Base-by-base conservation (phyloP, 306 rosid genomes). In the Castanospermum australe region DNA sequence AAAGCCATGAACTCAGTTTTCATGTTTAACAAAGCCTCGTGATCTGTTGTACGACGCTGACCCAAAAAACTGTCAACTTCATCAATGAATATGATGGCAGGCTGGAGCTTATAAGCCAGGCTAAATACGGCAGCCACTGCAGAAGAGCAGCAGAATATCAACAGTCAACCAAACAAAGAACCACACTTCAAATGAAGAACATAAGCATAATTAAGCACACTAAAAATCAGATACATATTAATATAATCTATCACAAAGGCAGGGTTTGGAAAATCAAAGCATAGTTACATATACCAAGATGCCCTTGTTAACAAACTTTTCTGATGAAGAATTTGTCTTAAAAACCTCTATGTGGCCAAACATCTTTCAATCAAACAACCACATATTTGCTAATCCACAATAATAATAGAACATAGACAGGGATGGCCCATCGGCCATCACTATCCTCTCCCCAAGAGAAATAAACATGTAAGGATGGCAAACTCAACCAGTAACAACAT, bases 31-130 rank as follows among this genome's bases (percentile, higher is more conserved):
- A 91, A 56, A 55, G 98, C 98, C 84, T 96, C 99, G n/a, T 96
- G 98, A 87, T 96, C 99, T 36, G 99, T 48, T 44, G 86, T 83
- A 22, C 97, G 97, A 2, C 99, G 97, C 84, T 96, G 98, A 56
- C 99, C 99, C 90, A 96, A 87, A 72, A 96, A 96, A 80, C 99
- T 96, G 88, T 96, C 99, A 6, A 96, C 99, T 85, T 96, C 99
- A 48, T 96, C 99, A 32, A 96, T 96, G 86, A 96, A 96, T 67
- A 96, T 96, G 76, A 96, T 96, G 68, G 99, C 93, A 75, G 99
- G 99, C 86, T 96, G 97, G 81, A 96, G 96, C 82, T 96, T 96
- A 87, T 93, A 25, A 61, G 99, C 99, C 94, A 96, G 85, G 91
- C 94, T 93, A 88, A 96, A 96, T 39, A 96, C 94, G 33, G 99